Base-by-base conservation (phyloP, 129 eudicot genomes). In the Chrysanthemum seticuspe region DNA sequence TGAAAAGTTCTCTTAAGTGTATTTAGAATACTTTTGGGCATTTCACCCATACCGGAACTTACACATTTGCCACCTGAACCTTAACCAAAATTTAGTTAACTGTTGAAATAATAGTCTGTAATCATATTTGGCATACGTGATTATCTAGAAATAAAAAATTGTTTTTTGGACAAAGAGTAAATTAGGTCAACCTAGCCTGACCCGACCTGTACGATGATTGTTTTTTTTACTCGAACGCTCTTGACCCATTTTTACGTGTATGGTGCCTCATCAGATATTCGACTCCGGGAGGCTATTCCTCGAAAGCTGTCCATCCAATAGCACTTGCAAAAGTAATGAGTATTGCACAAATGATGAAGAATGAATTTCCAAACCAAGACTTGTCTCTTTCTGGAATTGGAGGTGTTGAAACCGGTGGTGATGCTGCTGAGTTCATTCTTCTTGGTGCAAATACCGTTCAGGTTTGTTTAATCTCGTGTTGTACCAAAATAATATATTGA, bases 291-390 rank as follows among this genome's bases (percentile, higher is more conserved):
- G 99, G 99, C 14, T 95, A 95, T 72, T 95, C 99, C 56, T 72
- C 89, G 12, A 95, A 95, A 80, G 99, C 99, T 45, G 99, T 94
- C 29, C 99, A 90, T 81, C 99, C 99, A 23, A 90, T 94, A 68
- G 99, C 99, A n/a, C 99, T 94, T 79, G 99, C 80, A 44, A 94
- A 88, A 85, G 99, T 94, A 62, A 94, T 94, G 99, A 94, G 65
- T 74, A 94, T 94, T 81, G 96, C 99, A 53, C 86, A 86, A 79
- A 94, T 94, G 99, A 94, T 94, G 99, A 90, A 90, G 62, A 72
- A 85, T 0, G 97, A 90, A 65, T 94, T 87, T 74, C 72, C 66
- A 14, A 93, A 82, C 53, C 73, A 78, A 64, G 94, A 83, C 4
- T 78, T 67, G 67, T 95, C 99, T 19, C 87, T 95, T 75, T 95